phyloP scores from a whole-genome alignment of 1,139 yeast species.

The Taphrina populina region DNA sequence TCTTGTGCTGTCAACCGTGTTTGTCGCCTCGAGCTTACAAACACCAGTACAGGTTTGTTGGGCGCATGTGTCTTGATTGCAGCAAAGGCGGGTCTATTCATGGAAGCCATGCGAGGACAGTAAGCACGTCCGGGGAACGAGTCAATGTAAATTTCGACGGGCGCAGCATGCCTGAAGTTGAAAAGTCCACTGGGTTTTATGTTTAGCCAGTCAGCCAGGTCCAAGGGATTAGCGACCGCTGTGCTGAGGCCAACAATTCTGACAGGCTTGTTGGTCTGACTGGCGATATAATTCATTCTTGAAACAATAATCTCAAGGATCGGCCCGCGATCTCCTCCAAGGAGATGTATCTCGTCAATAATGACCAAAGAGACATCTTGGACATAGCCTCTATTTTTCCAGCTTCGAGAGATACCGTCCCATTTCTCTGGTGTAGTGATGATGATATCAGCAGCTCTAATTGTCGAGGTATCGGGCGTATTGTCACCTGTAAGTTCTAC shows the following conservation, averaged over 20 bases:
- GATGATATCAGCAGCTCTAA: constrained; percentile 85
- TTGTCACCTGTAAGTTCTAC: constrained; percentile 98
- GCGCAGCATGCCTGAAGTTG: constrained; percentile 96
- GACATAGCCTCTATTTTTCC: constrained; percentile 94
- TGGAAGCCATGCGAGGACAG: constrained; percentile 81
- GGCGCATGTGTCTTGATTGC: constrained; percentile 97
- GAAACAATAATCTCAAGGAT: constrained; percentile 97
- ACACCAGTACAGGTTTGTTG: constrained; percentile 82
- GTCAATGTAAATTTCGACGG: constrained; percentile 94
- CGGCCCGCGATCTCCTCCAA: constrained; percentile 98
- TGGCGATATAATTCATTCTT: constrained; percentile 89
- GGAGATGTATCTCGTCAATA: constrained; percentile 96
- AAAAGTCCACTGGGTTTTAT: constrained; percentile 77
- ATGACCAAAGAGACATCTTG: constrained; percentile 86
- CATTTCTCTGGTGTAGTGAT: constrained; percentile 98
- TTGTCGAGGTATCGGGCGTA: constrained; percentile 80
- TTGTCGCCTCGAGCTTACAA: constrained; percentile 96
- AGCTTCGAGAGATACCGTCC: constrained; percentile 97
- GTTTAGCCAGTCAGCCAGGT: constrained; percentile 97
- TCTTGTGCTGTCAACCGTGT: constrained; percentile 93
- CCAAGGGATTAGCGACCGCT: constrained; percentile 95
- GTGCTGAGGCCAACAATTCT: constrained; percentile 92
- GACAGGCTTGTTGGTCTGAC: constrained; percentile 71
- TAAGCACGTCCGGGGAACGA: constrained; percentile 81
- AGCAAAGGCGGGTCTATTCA: constrained; percentile 97